Conservation (phyloP, 345 rosid genomes). For the Moricandia arvensis region DNA sequence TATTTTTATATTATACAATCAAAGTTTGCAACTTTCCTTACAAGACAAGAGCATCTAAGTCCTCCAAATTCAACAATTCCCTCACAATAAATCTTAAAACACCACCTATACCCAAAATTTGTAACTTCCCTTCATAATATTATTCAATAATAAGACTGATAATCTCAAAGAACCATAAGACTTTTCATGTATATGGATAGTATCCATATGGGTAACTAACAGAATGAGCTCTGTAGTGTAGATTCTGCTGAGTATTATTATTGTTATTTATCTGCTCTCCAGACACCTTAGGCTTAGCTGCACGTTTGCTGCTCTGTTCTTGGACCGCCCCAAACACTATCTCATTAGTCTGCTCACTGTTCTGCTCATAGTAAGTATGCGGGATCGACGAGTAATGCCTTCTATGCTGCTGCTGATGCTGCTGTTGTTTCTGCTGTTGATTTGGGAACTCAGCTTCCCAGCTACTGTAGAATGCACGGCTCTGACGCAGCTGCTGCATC, state of each 20-base stretch:
- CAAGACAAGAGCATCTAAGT: neutral
- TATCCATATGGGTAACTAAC: neutral
- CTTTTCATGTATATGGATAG: neutral
- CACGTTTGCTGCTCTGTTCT: neutral
- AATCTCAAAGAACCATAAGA: neutral
- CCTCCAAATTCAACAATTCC: neutral
- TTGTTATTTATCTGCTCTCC: neutral
- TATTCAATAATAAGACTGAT: neutral
- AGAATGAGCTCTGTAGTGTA: neutral
- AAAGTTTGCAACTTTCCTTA: neutral
- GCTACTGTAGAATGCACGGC: slow-evolving; percentile 66
- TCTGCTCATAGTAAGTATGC: neutral
- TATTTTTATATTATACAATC: neutral
- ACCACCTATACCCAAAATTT: neutral
- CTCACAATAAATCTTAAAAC: neutral
- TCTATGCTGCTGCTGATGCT: slow-evolving; percentile 9
- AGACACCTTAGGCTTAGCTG: neutral
- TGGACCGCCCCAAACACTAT: neutral
- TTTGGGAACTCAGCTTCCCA: slow-evolving; percentile 62
- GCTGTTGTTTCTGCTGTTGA: slow-evolving; percentile 26
- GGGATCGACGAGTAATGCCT: neutral
- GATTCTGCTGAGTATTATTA: neutral
- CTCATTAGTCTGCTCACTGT: neutral
- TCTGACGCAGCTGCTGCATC: slow-evolving; percentile 80
- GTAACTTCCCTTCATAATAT: neutral